Conservation (phyloP, 2,329 filamentous ascomycete genomes). For the Fusarium clavum region DNA sequence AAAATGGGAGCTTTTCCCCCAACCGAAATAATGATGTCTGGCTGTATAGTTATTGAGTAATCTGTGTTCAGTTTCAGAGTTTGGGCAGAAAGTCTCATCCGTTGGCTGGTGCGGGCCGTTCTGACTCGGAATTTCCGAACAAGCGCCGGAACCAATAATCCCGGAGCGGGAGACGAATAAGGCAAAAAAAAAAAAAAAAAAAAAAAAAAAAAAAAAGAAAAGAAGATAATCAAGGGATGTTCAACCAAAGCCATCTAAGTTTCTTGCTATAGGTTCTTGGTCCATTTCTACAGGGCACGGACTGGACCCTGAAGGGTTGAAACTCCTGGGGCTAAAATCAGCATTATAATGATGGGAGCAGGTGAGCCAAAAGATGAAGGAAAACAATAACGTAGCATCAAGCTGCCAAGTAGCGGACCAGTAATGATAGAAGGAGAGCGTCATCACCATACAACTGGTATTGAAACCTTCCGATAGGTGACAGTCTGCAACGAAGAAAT, state of each 20-base stretch:
- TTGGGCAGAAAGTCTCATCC: background rate
- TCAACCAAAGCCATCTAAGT: background rate
- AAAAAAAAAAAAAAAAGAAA: background rate
- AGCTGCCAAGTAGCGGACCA: background rate
- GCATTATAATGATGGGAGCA: background rate
- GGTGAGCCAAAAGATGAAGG: too few relatives aligned
- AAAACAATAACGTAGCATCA: background rate
- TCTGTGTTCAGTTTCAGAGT: background rate
- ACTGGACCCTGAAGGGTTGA: too few relatives aligned
- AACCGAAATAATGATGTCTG: background rate
- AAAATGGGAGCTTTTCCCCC: background rate
- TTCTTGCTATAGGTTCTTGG: background rate
- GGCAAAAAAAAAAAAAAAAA: background rate
- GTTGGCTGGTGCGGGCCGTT: background rate
- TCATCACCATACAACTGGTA: too few relatives aligned
- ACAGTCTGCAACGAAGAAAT: background rate
- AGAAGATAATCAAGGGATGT: background rate
- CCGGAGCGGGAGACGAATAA: background rate
- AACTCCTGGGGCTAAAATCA: background rate
- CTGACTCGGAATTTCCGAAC: background rate
- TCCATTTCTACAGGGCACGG: background rate
- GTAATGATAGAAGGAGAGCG: background rate
- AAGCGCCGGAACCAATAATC: background rate
- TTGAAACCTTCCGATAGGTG: background rate
- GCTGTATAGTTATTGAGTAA: background rate